Evolutionary conservation across 768 basidiomycete species (phyloP), one percentile per base, ranked within the genome.

Genomic region (Scleroderma citrinum): DNA sequence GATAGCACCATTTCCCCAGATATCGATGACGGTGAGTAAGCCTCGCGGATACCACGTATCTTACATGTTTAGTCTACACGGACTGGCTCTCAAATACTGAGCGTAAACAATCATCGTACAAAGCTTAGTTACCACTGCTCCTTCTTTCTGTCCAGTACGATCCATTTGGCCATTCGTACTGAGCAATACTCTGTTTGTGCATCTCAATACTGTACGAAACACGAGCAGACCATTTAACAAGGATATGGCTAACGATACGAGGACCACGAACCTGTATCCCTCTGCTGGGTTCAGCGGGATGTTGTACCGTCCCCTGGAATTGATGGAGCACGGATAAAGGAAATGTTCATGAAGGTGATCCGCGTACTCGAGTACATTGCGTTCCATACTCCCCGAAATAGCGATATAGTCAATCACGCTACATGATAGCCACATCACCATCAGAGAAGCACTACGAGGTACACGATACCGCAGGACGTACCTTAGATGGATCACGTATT

Each of bases 261-360:
- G 30, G 0, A 13, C 43, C n/a, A 34, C 57, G 12, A 12, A 63
- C 63, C 63, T 65, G 68, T 92, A 92, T 2, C 92, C 92, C 58
- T 89, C 92, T 16, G 75, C 67, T 0, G 87, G 73, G 56, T 87
- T 80, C 49, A 58, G 69, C 0, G 92, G 92, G 4, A 94, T 87
- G 58, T 92, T 93, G 68, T 96, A 97, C 35, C 91, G 75, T 35
- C 93, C 94, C 14, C 76, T 76, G 2, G 69, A 53, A 69, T 94
- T 96, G 71, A 97, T 91, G 16, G 89, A 86, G 59, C 88, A 90
- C 2, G 92, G 92, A 52, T 82, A 82, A 37, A 85, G 70, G 69
- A 96, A 98, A 63, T 96, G 89, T 60, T 97, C 92, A 68, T 98
- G 94, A 34, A 97, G 74, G 65, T 96, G 94, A 62, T 92, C 85